Evolutionary conservation across 768 basidiomycete species (phyloP).

Genomic region (Pleurotus cornucopiae): DNA sequence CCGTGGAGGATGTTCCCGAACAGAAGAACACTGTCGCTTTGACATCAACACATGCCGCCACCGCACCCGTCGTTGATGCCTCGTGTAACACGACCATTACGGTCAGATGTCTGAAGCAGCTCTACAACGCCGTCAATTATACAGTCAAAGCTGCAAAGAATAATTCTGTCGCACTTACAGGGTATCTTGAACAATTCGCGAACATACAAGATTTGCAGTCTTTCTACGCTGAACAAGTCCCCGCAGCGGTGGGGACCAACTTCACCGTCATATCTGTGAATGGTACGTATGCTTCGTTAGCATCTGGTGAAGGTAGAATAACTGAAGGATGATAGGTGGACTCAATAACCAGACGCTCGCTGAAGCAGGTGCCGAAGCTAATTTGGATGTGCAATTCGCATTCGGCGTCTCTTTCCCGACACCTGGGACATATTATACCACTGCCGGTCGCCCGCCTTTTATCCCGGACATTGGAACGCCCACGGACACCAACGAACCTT

Average conservation of each 20-base stretch:
- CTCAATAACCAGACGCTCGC: conserved; percentile 50
- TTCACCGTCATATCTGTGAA: conserved; percentile 54
- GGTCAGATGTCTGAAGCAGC: conserved; percentile 45
- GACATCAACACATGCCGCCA: conserved; percentile 14
- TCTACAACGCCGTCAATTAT: conserved; percentile 52
- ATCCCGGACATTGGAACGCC: conserved; percentile 39
- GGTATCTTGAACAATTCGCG: conserved; percentile 49
- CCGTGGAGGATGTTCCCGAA: conserved; percentile 30
- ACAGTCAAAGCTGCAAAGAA: conserved; percentile 32
- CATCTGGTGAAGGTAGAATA: conserved; percentile 1
- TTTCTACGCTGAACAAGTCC: conserved; percentile 46
- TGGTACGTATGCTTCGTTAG: conserved; percentile 28
- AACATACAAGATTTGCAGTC: conserved; percentile 47
- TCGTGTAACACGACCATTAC: conserved; percentile 50
- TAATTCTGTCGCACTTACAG: conserved; percentile 52
- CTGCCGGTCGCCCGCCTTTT: conserved; percentile 59
- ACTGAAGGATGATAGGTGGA: conserved; percentile 41
- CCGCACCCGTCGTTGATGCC: conserved; percentile 35
- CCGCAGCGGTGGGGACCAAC: conserved; percentile 42
- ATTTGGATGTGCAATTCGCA: conserved; percentile 65
- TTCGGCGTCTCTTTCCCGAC: conserved; percentile 64
- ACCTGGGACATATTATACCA: conserved; percentile 56
- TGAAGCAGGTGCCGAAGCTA: conserved; percentile 59
- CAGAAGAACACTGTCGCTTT: conserved; percentile 2
- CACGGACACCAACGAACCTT: conserved; percentile 32